Conservation (phyloP, 108 stramenopile genomes). For the Pseudonitzschia multistriata region DNA sequence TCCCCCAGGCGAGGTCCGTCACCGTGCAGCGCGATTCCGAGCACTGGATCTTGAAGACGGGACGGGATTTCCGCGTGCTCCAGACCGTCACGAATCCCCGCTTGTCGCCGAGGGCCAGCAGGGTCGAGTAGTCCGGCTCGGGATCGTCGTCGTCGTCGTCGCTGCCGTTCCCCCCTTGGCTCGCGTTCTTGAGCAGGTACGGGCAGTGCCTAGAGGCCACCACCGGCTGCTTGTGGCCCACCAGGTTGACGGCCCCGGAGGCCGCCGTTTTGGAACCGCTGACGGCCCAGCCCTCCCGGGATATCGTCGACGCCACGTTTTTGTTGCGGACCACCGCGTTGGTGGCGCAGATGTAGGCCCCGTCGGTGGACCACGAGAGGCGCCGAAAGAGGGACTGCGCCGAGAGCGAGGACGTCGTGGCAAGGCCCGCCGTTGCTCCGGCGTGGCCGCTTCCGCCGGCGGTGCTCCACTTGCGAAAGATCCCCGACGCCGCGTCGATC, state of each 20-base stretch:
- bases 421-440: constrained; percentile 47
- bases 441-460: constrained; percentile 30
- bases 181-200: constrained; percentile 46
- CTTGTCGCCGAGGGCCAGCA: constrained; percentile 84
- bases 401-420: background rate
- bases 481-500: constrained; percentile 67
- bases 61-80: constrained; percentile 70
- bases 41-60: constrained; percentile 84
- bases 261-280: constrained; percentile 43
- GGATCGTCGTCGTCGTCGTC: constrained; percentile 54
- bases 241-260: constrained; percentile 79
- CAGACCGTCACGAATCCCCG: constrained; percentile 85
- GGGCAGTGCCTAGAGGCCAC: constrained; percentile 82
- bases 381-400: constrained; percentile 69
- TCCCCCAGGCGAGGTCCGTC: constrained; percentile 81
- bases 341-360: constrained; percentile 81
- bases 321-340: constrained; percentile 83
- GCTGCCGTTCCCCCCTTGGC: constrained; percentile 6
- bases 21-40: constrained; percentile 80
- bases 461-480: constrained; percentile 65
- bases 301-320: constrained; percentile 83
- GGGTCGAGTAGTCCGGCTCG: constrained; percentile 77
- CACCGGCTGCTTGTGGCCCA: constrained; percentile 90
- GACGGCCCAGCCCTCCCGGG: constrained; percentile 83
- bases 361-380: constrained; percentile 84